Conservation (phyloP, 441 rosid genomes). For the Erodium moschatum region DNA sequence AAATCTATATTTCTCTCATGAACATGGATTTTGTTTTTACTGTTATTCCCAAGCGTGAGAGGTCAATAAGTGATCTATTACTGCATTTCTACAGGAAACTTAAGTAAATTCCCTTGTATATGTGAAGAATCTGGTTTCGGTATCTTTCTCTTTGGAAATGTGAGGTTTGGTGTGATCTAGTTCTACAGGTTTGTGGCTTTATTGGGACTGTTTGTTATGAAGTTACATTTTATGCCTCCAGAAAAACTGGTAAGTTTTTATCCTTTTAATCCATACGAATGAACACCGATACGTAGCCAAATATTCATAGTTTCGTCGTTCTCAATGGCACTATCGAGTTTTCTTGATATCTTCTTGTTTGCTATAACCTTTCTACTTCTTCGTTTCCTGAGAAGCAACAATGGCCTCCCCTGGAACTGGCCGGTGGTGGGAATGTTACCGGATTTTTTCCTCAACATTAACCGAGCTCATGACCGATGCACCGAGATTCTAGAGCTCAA, state of each 20-base stretch:
- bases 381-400: slow-evolving; percentile 1
- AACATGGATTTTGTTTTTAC: background rate
- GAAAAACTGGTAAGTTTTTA: background rate
- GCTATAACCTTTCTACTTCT: background rate
- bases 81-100: background rate
- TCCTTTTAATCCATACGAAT: background rate
- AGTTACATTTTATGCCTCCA: slow-evolving; percentile 2
- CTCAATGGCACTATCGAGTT: background rate
- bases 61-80: background rate
- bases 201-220: background rate
- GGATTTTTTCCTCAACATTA: slow-evolving; percentile 20
- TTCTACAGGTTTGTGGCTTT: slow-evolving; percentile 8
- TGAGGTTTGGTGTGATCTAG: slow-evolving; percentile 2
- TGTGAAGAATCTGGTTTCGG: background rate
- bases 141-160: background rate
- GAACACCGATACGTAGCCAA: background rate
- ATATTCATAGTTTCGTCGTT: background rate
- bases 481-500: slow-evolving; percentile 23
- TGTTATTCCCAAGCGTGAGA: background rate
- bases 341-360: slow-evolving; percentile 5
- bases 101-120: background rate
- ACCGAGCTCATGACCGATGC: slow-evolving; percentile 26
- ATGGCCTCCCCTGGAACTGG: slow-evolving; percentile 22
- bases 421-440: slow-evolving; percentile 47
- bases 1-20: background rate